Evolutionary conservation across 2,329 filamentous ascomycete species (phyloP).

Genomic region (Dichotomopilus funicola): DNA sequence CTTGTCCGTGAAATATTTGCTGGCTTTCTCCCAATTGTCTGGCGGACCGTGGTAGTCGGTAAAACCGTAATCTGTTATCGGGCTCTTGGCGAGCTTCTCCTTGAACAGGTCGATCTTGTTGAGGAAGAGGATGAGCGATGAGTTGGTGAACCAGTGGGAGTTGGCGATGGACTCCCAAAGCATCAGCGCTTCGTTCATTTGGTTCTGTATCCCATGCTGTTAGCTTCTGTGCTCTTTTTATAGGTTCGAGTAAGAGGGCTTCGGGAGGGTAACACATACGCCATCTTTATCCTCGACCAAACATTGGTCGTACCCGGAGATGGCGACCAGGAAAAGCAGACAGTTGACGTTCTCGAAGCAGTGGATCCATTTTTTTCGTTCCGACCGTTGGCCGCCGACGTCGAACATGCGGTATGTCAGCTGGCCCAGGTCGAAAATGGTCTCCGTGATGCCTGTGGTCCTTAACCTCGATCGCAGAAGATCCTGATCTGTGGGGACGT

Average conservation of each 20-base stretch:
- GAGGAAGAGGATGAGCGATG: slow-evolving; percentile 74
- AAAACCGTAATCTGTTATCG: slow-evolving; percentile 67
- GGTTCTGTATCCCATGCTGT: slow-evolving; percentile 52
- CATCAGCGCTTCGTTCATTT: slow-evolving; percentile 88
- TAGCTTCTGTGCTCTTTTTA: slow-evolving; percentile 12
- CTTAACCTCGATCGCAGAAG: slow-evolving; percentile 82
- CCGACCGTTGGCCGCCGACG: slow-evolving; percentile 83
- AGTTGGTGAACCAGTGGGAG: slow-evolving; percentile 79
- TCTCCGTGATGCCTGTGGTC: slow-evolving; percentile 94
- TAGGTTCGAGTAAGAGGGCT: too few species aligned
- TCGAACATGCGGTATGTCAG: slow-evolving; percentile 97
- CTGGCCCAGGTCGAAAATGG: slow-evolving; percentile 83
- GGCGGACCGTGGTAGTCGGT: slow-evolving; percentile 69
- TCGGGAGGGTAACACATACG: slow-evolving; percentile 45
- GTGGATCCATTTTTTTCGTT: slow-evolving; percentile 97
- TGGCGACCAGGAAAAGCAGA: slow-evolving; percentile 85
- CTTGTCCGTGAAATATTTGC: slow-evolving; percentile 76
- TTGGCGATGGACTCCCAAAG: slow-evolving; percentile 81
- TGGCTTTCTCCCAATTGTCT: slow-evolving; percentile 66
- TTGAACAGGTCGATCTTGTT: slow-evolving; percentile 87
- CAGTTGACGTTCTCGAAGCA: slow-evolving; percentile 93
- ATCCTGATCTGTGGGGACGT: slow-evolving; percentile 89
- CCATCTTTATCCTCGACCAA: slow-evolving; percentile 94
- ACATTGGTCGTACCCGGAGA: slow-evolving; percentile 95
- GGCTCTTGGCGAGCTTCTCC: slow-evolving; percentile 64